phyloP scores from a whole-genome alignment of 139 green algal species.

The Coelastrella sp. region DNA sequence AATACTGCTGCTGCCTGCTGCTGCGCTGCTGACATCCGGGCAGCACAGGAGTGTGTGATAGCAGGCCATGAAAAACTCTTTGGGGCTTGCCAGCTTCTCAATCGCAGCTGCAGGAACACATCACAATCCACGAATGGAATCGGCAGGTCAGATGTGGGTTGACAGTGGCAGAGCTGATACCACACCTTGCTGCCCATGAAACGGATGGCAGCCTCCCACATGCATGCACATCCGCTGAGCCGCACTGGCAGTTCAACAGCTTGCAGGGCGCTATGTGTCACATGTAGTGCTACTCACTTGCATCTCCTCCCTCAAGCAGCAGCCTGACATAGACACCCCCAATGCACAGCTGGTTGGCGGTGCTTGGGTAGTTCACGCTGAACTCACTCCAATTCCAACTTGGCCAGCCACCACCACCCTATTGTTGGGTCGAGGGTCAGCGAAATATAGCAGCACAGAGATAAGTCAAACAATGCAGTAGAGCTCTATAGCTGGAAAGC shows the following conservation, averaged over 20 bases:
- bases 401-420: constrained; percentile 50
- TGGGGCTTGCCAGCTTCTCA: constrained; percentile 76
- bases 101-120: constrained; percentile 54
- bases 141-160: not conserved
- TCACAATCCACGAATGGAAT: not conserved
- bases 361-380: constrained; percentile 78
- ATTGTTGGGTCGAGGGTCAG: not conserved
- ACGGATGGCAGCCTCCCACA: no score
- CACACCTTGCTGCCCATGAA: no score
- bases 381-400: constrained; percentile 80
- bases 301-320: constrained; percentile 83
- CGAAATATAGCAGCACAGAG: not conserved
- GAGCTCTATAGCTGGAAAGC: not conserved
- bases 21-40: not conserved
- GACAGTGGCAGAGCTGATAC: not conserved
- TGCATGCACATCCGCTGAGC: not conserved
- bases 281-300: constrained; percentile 13
- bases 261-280: not conserved
- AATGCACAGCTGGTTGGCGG: constrained; percentile 81
- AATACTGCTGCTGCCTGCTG: not conserved
- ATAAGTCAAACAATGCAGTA: not conserved
- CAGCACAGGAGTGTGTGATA: constrained; percentile 70
- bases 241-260: not conserved
- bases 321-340: constrained; percentile 89
- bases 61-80: constrained; percentile 83